These are phyloP conservation scores for Gossypium lobatum DNA, from an alignment of 441 rosid species.

Conservation along the genomic window DNA sequence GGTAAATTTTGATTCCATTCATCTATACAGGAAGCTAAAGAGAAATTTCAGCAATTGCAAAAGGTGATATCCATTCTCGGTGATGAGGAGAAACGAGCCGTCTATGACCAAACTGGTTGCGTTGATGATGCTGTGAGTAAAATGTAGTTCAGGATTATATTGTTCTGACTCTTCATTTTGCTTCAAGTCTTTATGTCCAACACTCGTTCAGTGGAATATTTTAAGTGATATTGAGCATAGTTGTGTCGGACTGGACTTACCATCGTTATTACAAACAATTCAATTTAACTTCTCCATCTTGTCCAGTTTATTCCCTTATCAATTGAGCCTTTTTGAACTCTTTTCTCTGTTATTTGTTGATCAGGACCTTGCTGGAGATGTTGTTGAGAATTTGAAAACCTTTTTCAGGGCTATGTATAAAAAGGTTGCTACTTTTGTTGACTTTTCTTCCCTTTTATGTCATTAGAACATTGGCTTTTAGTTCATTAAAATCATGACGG, in stretches of 20 bases:
- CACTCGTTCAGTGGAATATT: background rate
- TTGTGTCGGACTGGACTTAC: background rate
- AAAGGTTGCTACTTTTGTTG: slow-evolving; percentile 36
- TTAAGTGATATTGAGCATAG: background rate
- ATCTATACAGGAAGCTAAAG: slow-evolving; percentile 71
- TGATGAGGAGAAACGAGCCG: slow-evolving; percentile 75
- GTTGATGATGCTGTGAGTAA: slow-evolving; percentile 14
- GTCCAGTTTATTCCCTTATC: background rate
- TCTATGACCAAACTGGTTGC: slow-evolving; percentile 90
- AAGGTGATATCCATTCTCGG: slow-evolving; percentile 88
- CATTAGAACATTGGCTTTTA: background rate
- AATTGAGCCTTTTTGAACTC: background rate
- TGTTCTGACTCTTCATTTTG: background rate
- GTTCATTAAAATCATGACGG: background rate
- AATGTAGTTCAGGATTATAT: background rate
- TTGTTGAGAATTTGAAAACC: slow-evolving; percentile 56
- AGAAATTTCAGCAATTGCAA: slow-evolving; percentile 90
- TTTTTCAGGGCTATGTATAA: slow-evolving; percentile 65
- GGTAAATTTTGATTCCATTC: slow-evolving; percentile 6
- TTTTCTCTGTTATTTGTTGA: slow-evolving; percentile 12
- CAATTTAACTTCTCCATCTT: background rate
- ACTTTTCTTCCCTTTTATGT: background rate
- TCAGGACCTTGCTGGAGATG: slow-evolving; percentile 80
- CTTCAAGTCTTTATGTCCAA: background rate
- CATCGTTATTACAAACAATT: background rate